Conservation (phyloP, 2,329 filamentous ascomycete genomes). For the Alternaria arbusti region DNA sequence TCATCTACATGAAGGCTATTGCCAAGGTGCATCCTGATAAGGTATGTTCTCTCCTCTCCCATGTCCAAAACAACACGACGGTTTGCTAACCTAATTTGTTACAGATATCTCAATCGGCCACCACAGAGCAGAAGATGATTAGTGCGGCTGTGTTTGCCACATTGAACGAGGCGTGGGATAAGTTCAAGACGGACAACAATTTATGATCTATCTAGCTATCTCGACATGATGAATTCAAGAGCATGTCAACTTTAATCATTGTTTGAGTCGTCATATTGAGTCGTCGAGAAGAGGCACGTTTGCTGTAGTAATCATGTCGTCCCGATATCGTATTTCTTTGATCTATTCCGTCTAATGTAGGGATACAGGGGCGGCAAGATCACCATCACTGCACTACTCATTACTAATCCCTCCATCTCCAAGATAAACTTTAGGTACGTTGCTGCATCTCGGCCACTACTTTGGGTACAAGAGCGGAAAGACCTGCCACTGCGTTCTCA, state of each 20-base stretch:
- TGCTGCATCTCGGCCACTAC: background rate
- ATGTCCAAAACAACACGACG: background rate
- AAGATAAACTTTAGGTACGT: background rate
- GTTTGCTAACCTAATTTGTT: slow-evolving; percentile 16
- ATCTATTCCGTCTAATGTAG: background rate
- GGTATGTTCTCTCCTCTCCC: slow-evolving; percentile 60
- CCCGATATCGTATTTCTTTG: background rate
- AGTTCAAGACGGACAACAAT: slow-evolving; percentile 68
- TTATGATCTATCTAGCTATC: slow-evolving; percentile 11
- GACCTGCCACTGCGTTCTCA: background rate
- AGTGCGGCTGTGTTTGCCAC: slow-evolving; percentile 69
- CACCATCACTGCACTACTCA: background rate
- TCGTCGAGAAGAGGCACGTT: background rate
- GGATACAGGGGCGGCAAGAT: background rate
- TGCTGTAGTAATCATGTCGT: background rate
- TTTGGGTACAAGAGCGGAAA: background rate
- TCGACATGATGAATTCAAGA: background rate
- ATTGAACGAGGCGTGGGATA: slow-evolving; percentile 72
- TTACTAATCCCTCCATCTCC: background rate
- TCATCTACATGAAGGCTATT: slow-evolving; percentile 99
- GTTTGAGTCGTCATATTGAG: background rate
- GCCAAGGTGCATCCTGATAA: slow-evolving; percentile 98
- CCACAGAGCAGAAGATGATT: slow-evolving; percentile 71
- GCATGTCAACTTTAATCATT: background rate
- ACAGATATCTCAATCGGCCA: slow-evolving; percentile 66